A percentile compares a stretch with the other conserved stretches of the same genome.
Conservation (phyloP, 805 yeast species). For the Cyberlindnera misumaiensis region DNA sequence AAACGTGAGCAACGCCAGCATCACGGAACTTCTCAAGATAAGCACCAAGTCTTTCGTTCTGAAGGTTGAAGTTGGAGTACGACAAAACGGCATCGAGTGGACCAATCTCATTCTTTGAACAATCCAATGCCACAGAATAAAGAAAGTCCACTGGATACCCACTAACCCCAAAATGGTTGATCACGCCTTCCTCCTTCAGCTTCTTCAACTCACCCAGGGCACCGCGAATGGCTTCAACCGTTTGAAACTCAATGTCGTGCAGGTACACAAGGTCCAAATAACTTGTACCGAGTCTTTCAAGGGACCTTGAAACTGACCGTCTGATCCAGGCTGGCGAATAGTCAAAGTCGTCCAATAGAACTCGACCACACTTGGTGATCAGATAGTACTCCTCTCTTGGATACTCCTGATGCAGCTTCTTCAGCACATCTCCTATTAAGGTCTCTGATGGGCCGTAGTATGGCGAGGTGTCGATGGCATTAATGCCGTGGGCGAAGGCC, state of each 20-base stretch:
- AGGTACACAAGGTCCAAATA: slow-evolving; percentile 79
- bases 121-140: slow-evolving; percentile 39
- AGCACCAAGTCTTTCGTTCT: slow-evolving; percentile 50
- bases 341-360: slow-evolving; percentile 63
- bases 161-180: slow-evolving; percentile 66
- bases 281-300: slow-evolving; percentile 54
- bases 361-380: slow-evolving; percentile 83
- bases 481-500: slow-evolving; percentile 64
- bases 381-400: slow-evolving; percentile 61
- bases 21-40: slow-evolving; percentile 41
- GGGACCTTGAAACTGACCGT: slow-evolving; percentile 57
- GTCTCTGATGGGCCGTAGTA: slow-evolving; percentile 87
- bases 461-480: slow-evolving; percentile 86
- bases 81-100: slow-evolving; percentile 70
- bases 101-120: slow-evolving; percentile 39
- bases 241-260: slow-evolving; percentile 84
- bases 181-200: slow-evolving; percentile 57
- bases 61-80: slow-evolving; percentile 77
- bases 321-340: slow-evolving; percentile 58
- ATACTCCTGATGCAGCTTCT: slow-evolving; percentile 27
- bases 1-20: slow-evolving; percentile 50
- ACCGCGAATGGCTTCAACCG: slow-evolving; percentile 42
- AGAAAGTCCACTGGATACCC: slow-evolving; percentile 81
- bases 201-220: slow-evolving; percentile 57
- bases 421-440: slow-evolving; percentile 62